Base-by-base conservation (phyloP, 495 filamentous ascomycete genomes). In the Hypoxylon intermedium region DNA sequence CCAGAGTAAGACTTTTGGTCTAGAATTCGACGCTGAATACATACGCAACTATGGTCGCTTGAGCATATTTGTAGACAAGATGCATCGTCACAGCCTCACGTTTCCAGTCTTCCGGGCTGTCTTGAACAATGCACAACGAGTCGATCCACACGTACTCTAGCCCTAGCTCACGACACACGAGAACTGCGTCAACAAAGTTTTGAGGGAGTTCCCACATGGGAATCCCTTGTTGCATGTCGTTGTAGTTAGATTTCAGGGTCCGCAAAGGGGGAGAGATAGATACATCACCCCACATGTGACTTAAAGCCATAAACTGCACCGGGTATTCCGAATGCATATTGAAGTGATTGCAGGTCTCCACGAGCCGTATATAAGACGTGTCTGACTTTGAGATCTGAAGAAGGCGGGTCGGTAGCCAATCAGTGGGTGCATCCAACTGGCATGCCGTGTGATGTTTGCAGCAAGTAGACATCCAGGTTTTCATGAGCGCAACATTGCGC, bases 71-170 rank as follows among this genome's bases (percentile, higher is more conserved):
- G n/a, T 49, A 58, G 13, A 42, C 50, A 37, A 37, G 28, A 13
- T 45, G 43, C 69, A 72, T 72, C 23, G 43, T 33, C 6, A 31
- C 43, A 16, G 58, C 46, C 34, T 72, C 69, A 23, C 20, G 41
- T 30, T 24, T 21, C 65, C 62, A 65, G 18, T 72, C 68, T 19
- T 70, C 68, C 2, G 19, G 23, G 3, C 60, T 59, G 34, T 72
- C 65, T 47, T 72, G 69, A 15, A 72, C 51, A 23, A 72, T 72
- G 45, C 68, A 72, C 12, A 72, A 54, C 7, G 52, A 41, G 47
- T 72, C 69, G 9, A 72, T 63, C 69, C 65, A 72, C 19, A 72
- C 12, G 16, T 71, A 72, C 6, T 20, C 33, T 12, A 58, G 13
- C 9, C 45, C 54, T 26, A 58, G 16, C n/a, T n/a, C n/a, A n/a